phyloP scores from a whole-genome alignment of 306 rosid species.

The Castanospermum australe region DNA sequence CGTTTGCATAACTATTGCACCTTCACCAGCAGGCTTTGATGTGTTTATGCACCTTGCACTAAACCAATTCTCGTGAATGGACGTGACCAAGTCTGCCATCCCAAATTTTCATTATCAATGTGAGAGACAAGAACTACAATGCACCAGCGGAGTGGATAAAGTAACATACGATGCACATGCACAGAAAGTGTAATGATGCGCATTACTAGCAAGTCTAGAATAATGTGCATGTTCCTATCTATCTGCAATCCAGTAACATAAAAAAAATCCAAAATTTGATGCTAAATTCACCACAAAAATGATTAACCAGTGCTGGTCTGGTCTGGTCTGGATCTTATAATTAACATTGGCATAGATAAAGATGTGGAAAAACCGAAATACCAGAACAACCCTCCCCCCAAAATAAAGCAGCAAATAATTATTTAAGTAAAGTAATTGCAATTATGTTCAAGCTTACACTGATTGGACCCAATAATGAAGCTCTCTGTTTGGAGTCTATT shows the following conservation, averaged over 20 bases:
- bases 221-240: neutral
- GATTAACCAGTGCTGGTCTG: neutral
- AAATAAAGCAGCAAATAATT: conserved; percentile 3
- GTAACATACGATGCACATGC: neutral
- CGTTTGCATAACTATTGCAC: conserved; percentile 52
- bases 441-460: conserved; percentile 43
- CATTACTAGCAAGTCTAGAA: neutral
- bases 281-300: neutral
- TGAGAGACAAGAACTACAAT: conserved; percentile 2
- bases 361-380: neutral
- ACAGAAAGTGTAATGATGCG: neutral
- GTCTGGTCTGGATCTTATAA: no score
- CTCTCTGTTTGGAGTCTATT: conserved; percentile 53
- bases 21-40: conserved; percentile 66
- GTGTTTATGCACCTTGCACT: conserved; percentile 72
- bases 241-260: neutral
- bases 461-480: conserved; percentile 57
- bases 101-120: conserved; percentile 12
- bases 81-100: conserved; percentile 54
- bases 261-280: neutral
- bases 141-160: neutral
- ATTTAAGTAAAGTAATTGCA: conserved; percentile 3
- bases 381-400: neutral
- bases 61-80: conserved; percentile 65
- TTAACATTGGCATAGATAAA: neutral